These are phyloP conservation scores for Suillus clintonianus DNA, from an alignment of 768 basidiomycete genomes.

Conservation along the genomic window DNA sequence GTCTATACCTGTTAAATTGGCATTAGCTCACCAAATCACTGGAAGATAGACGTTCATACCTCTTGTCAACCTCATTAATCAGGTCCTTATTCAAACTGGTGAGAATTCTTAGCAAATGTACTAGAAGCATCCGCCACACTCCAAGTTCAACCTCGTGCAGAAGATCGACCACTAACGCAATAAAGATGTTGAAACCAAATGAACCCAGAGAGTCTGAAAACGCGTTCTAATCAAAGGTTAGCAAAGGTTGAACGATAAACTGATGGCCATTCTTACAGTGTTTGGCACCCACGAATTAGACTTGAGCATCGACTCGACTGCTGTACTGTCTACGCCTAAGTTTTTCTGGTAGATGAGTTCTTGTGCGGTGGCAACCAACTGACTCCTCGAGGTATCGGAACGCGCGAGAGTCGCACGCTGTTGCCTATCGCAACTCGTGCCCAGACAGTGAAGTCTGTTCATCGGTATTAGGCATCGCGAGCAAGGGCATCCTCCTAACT, in stretches of 20 bases:
- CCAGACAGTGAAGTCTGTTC: slow-evolving; percentile 20
- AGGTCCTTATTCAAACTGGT: slow-evolving; percentile 39
- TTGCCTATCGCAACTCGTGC: slow-evolving; percentile 9
- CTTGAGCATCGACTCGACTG: slow-evolving; percentile 29
- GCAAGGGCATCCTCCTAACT: slow-evolving; percentile 30
- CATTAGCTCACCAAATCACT: slow-evolving; percentile 14
- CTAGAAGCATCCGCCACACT: slow-evolving; percentile 35
- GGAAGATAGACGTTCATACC: slow-evolving; percentile 34
- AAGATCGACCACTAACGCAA: slow-evolving; percentile 33
- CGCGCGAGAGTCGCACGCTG: neutral
- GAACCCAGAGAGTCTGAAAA: slow-evolving; percentile 27
- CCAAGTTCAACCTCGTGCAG: slow-evolving; percentile 42
- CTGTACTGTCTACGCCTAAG: slow-evolving; percentile 23
- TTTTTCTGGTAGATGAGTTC: slow-evolving; percentile 16
- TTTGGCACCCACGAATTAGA: slow-evolving; percentile 33
- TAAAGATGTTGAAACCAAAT: slow-evolving; percentile 21
- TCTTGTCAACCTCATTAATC: slow-evolving; percentile 22
- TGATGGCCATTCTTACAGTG: slow-evolving; percentile 14
- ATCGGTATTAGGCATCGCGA: slow-evolving; percentile 27
- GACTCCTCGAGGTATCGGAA: neutral
- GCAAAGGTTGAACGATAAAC: neutral
- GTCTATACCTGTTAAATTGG: slow-evolving; percentile 26
- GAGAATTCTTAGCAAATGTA: slow-evolving; percentile 32
- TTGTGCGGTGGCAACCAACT: neutral
- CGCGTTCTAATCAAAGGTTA: slow-evolving; percentile 31